Base-by-base conservation (phyloP, 345 rosid species). In the Euclidium syriacum region DNA sequence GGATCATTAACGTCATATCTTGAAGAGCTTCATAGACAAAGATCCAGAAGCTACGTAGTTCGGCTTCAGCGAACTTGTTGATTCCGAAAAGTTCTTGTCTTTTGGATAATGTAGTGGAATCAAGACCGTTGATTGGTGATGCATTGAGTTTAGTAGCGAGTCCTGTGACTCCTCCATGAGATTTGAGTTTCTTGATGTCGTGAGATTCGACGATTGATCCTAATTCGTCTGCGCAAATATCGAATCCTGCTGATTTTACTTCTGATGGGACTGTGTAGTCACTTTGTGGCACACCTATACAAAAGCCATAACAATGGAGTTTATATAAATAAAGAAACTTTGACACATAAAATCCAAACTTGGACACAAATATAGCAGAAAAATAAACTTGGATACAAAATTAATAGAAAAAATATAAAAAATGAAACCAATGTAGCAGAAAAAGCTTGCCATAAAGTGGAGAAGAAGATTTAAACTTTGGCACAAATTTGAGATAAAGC, bases 21-120 rank as follows among this genome's bases (percentile, higher is more conserved):
- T 88, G 95, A 54, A 91, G 85, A 38, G 98, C 98, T 80, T 91
- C 98, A 95, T 95, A 91, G 3, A 91, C 92, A 63, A 78, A 91
- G 18, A 86, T 56, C 96, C 85, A 83, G 78, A 88, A 91, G 57
- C 88, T 75, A 20, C 77, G 73, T 27, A 75, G 33, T 64, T 80
- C 87, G 12, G 75, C 71, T 73, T 86, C 96, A 1, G 95, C 92
- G 72, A 91, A 91, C 73, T 77, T 85, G 59, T 91, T 91, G 75
- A 88, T 80, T 10, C 96, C 98, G 24, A 66, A 86, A 17, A 88
- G 65, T 56, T 83, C 85, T 82, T 85, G 88, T 65, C 98, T 77
- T 36, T 62, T 73, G 12, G 60, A 67, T 52, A 91, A 70, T 3
- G 79, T 68, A 7, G 78, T n/a, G n/a, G n/a, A n/a, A n/a, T n/a